These are phyloP conservation scores for Periconia sp. DNA, from an alignment of 2,329 filamentous ascomycete species.

Conservation along the genomic window DNA sequence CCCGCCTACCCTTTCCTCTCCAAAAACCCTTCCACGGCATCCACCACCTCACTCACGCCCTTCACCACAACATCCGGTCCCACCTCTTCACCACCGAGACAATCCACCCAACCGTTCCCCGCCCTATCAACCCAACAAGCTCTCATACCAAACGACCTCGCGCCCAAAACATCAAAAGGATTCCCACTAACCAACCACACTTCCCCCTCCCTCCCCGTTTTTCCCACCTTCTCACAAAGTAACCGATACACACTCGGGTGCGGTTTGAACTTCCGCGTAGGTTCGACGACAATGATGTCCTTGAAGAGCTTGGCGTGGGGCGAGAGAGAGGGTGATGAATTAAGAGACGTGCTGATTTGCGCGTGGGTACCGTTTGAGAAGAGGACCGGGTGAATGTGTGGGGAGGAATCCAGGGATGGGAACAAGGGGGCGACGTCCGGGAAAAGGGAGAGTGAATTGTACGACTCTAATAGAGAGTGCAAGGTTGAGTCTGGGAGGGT, in stretches of 20 bases:
- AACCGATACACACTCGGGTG: constrained; percentile 63
- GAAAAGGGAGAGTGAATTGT: constrained; percentile 66
- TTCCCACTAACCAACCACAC: constrained; percentile 74
- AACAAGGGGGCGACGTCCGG: constrained; percentile 63
- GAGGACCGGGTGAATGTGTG: constrained; percentile 57
- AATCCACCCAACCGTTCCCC: constrained; percentile 67
- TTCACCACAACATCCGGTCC: constrained; percentile 27
- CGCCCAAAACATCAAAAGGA: constrained; percentile 72
- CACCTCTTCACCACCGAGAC: constrained; percentile 40
- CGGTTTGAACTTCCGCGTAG: constrained; percentile 65
- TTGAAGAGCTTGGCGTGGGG: constrained; percentile 52
- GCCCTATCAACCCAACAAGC: constrained; percentile 68
- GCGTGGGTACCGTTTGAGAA: constrained; percentile 70
- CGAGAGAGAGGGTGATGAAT: constrained; percentile 58
- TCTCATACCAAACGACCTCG: constrained; percentile 61
- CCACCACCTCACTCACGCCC: constrained; percentile 59
- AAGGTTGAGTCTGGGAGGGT: constrained; percentile 50
- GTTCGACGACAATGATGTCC: constrained; percentile 62
- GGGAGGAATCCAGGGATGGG: constrained; percentile 19
- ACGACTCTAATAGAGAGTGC: constrained; percentile 61
- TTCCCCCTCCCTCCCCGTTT: constrained; percentile 45
- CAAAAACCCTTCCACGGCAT: constrained; percentile 7
- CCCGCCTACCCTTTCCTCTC: neutral
- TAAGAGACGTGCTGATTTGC: constrained; percentile 65
- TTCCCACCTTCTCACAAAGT: constrained; percentile 55